Conservation (phyloP, 805 yeast genomes). For the Suhomyces xylopsoci region DNA sequence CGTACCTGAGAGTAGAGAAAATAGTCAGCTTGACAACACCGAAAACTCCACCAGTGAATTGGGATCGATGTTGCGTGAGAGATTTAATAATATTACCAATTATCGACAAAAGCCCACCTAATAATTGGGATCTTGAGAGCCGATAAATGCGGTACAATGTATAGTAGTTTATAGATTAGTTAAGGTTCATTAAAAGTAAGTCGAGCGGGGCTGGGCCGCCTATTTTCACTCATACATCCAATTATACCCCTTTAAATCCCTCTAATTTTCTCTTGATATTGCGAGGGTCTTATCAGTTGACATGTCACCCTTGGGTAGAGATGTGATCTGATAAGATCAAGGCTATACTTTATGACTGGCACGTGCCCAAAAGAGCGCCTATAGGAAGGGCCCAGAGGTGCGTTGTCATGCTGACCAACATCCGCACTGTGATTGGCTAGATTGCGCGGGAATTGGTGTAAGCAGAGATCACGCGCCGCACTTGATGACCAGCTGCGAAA, state of each 20-base stretch:
- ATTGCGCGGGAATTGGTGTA: neutral
- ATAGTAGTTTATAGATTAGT: neutral
- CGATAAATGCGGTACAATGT: neutral
- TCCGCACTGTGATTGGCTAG: constrained; percentile 5
- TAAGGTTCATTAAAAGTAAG: neutral
- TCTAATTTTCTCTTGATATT: neutral
- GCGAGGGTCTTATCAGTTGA: neutral
- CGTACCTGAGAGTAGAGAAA: constrained; percentile 6
- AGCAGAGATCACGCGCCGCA: neutral
- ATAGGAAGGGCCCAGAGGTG: neutral
- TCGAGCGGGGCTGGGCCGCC: neutral
- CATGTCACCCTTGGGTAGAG: neutral
- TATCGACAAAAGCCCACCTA: constrained; percentile 4
- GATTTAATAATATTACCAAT: constrained; percentile 20
- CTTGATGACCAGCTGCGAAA: neutral
- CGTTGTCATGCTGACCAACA: constrained; percentile 7
- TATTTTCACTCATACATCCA: neutral
- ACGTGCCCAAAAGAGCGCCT: neutral
- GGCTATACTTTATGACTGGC: neutral
- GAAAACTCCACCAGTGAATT: constrained; percentile 21
- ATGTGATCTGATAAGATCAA: neutral
- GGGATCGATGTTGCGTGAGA: constrained; percentile 20
- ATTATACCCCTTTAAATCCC: neutral
- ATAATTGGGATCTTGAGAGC: neutral
- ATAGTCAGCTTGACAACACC: constrained; percentile 10